Evolutionary conservation across 257 asterid genomes (phyloP), one percentile per base, ranked within the genome.

Genomic region (Oldenlandia corymbosa): DNA sequence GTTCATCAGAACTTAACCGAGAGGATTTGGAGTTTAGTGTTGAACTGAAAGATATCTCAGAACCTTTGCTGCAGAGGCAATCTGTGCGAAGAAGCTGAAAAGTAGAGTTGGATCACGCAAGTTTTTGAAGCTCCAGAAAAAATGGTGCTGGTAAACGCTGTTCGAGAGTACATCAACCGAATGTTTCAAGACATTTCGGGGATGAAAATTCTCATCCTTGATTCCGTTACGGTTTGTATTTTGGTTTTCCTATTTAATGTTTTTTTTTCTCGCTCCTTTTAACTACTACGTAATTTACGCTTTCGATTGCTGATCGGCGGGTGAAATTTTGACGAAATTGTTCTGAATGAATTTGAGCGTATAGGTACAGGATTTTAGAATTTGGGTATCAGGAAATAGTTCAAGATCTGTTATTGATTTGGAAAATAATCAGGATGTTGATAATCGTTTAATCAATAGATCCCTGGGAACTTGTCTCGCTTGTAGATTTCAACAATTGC

Each of bases 121-220:
- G 7, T 7, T 41, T 12, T n/a, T n/a, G 11, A 24, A 41, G 32
- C 51, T 7, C 6, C 1, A 42, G 0, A 13, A 56, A 57, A 66
- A 58, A 90, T 93, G 99, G 97, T 84, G 75, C 65, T 93, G 61
- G 71, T 87, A 58, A 51, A 85, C 26, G 79, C 78, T 2, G 96
- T 75, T 16, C 84, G 97, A 49, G 97, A 93, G 26, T 93, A 93
- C 78, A 67, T 93, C 58, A 85, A 87, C 81, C 92, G 91, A 36
- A 90, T 93, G 88, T 58, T 90, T 58, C 97, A 87, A 14, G 99
- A 93, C 76, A 90, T 93, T 51, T 84, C 99, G 54, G 97, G 96
- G 60, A 93, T 93, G 99, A 93, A 93, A 79, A 95, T 93, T 66
- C 87, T 93, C 83, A 85, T 93, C 76, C 96, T 93, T 71, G 99